Evolutionary conservation across 345 rosid species (phyloP).

Genomic region (Euclidium syriacum): DNA sequence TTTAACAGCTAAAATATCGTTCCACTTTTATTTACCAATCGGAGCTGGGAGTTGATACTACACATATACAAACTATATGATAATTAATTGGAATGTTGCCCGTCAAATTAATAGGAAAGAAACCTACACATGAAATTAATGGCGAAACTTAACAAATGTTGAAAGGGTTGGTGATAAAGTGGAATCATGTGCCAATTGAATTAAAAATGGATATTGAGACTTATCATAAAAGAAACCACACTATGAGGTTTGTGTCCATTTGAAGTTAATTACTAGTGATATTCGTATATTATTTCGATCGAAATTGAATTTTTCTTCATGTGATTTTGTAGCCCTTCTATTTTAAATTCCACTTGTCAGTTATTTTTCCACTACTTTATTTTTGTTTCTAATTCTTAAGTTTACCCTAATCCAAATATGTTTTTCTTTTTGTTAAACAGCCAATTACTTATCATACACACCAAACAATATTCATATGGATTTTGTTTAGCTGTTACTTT

Average conservation of each 20-base stretch:
- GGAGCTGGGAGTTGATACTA: too few relatives aligned
- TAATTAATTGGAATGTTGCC: not conserved
- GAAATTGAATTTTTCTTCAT: not conserved
- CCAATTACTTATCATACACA: not conserved
- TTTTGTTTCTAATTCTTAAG: not conserved
- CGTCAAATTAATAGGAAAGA: not conserved
- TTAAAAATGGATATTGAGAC: not conserved
- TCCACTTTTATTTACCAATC: too few relatives aligned
- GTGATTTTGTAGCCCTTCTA: slow-evolving; percentile 1
- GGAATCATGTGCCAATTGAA: slow-evolving; percentile 11
- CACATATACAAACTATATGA: too few relatives aligned
- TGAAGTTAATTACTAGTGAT: not conserved
- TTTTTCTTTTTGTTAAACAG: not conserved
- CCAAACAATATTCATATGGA: not conserved
- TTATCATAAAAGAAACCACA: not conserved
- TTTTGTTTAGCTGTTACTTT: not conserved
- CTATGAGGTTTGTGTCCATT: not conserved
- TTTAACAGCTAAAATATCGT: too few relatives aligned
- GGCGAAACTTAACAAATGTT: slow-evolving; percentile 5
- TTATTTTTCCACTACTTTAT: not conserved
- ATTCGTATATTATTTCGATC: not conserved
- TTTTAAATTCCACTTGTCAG: not conserved
- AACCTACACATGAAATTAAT: not conserved
- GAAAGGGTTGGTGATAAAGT: slow-evolving; percentile 15
- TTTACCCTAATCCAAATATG: not conserved